phyloP scores from a whole-genome alignment of 495 filamentous ascomycete species.

The Penicillium angulare region DNA sequence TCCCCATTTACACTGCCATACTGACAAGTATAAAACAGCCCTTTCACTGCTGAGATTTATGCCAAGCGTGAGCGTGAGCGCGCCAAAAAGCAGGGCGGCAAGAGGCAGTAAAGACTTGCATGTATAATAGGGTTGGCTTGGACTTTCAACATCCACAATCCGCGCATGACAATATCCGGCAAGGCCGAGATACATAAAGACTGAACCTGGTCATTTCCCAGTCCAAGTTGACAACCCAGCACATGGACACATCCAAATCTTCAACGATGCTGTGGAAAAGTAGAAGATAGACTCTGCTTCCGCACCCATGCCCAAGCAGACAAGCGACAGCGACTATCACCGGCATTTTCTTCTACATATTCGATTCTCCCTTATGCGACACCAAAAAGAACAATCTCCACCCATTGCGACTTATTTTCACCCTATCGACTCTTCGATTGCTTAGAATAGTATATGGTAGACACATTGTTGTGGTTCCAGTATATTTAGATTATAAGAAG shows the following conservation, averaged over 20 bases:
- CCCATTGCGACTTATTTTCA: slow-evolving; percentile 22
- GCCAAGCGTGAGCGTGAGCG: slow-evolving; percentile 68
- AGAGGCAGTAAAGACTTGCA: slow-evolving; percentile 32
- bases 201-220: background rate
- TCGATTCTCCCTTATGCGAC: slow-evolving; percentile 29
- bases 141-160: slow-evolving; percentile 41
- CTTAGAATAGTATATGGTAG: background rate
- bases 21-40: slow-evolving; percentile 46
- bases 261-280: slow-evolving; percentile 31
- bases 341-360: slow-evolving; percentile 6
- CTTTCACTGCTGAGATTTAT: slow-evolving; percentile 95
- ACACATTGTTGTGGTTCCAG: background rate
- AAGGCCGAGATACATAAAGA: slow-evolving; percentile 6
- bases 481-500: background rate
- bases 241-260: slow-evolving; percentile 24
- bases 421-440: slow-evolving; percentile 1
- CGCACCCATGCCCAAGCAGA: background rate
- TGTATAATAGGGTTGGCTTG: slow-evolving; percentile 17
- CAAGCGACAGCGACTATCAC: background rate
- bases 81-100: slow-evolving; percentile 42
- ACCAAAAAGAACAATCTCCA: slow-evolving; percentile 11
- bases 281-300: slow-evolving; percentile 19
- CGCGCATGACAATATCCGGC: slow-evolving; percentile 12
- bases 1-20: background rate
- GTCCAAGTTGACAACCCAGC: slow-evolving; percentile 7